Base-by-base conservation (phyloP, 495 filamentous ascomycete species). In the Evansstolkia leycettana region DNA sequence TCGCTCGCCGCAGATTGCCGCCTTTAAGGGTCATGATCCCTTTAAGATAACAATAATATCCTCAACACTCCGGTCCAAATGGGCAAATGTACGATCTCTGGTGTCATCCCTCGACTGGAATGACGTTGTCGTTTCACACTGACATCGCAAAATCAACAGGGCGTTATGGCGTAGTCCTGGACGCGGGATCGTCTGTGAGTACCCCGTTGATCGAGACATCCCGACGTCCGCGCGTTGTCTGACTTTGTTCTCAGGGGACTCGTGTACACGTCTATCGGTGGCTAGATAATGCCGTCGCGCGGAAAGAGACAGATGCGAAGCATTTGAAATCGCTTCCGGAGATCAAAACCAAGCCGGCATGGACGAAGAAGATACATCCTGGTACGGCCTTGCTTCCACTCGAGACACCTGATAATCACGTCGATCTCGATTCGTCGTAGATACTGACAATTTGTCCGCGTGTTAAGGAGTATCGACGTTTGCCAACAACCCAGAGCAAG, bases 221-320 rank as follows among this genome's bases (percentile, higher is more conserved):
- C n/a, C n/a, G n/a, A n/a, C n/a, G 2, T 25, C 2, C 12, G 17
- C 19, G 2, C 7, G 12, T 2, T 20, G 9, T 11, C 31, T 36
- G 7, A 7, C 12, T 8, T 31, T 28, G 13, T n/a, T n/a, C 35
- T 38, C 37, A 78, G 73, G 90, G 90, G 48, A 96, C 87, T 47
- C 82, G 92, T 50, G 67, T 94, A 38, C 81, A 98, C 54, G 75
- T 98, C 31, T 98, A 98, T 60, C 70, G 72, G 59, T 98, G 90
- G 89, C 65, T 88, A 42, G 79, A 93, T 45, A 77, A 75, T 41
- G 61, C 70, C 1, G 69, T 69, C 38, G 82, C 84, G 32, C 71
- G 73, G 29, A 70, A 78, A 40, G 55, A 72, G 20, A 77, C 76
- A 10, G 64, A 68, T 31, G 46, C 54, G 19, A 53, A 76, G 19